Evolutionary conservation across 805 yeast species (phyloP).

Genomic region (Zygosaccharomyces bisporus): DNA sequence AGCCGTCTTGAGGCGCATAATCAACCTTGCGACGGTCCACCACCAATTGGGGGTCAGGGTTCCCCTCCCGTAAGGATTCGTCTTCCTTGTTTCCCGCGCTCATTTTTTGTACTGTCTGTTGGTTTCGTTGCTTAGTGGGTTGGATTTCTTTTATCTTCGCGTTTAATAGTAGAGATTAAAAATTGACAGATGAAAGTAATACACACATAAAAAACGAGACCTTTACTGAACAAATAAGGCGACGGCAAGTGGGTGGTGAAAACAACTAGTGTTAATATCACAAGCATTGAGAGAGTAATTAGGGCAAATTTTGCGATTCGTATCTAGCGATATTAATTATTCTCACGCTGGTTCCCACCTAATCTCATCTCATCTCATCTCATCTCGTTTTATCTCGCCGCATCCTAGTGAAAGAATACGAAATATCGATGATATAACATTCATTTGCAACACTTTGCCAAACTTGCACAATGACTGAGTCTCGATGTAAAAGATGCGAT

Average conservation of each 20-base stretch:
- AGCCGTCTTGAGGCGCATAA: slow-evolving; percentile 22
- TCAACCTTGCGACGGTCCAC: slow-evolving; percentile 21
- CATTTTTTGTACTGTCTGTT: background rate
- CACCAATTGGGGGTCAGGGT: slow-evolving; percentile 4
- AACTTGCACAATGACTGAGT: background rate
- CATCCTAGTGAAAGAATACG: background rate
- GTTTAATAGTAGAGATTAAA: no score
- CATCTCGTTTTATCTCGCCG: background rate
- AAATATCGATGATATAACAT: background rate
- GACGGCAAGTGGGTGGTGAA: no score
- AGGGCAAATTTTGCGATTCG: no score
- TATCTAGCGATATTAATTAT: background rate
- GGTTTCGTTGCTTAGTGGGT: background rate
- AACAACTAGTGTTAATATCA: no score
- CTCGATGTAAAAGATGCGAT: slow-evolving; percentile 28
- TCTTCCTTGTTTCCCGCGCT: background rate
- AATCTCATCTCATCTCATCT: slow-evolving; percentile 5
- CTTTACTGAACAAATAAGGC: no score
- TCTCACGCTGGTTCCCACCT: background rate
- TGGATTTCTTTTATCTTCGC: background rate
- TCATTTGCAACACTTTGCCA: background rate
- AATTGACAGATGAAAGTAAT: no score
- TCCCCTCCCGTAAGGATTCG: slow-evolving; percentile 4
- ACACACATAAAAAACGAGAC: no score
- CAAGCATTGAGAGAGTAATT: no score